phyloP scores from a whole-genome alignment of 768 basidiomycete genomes.

The Mycena metata region DNA sequence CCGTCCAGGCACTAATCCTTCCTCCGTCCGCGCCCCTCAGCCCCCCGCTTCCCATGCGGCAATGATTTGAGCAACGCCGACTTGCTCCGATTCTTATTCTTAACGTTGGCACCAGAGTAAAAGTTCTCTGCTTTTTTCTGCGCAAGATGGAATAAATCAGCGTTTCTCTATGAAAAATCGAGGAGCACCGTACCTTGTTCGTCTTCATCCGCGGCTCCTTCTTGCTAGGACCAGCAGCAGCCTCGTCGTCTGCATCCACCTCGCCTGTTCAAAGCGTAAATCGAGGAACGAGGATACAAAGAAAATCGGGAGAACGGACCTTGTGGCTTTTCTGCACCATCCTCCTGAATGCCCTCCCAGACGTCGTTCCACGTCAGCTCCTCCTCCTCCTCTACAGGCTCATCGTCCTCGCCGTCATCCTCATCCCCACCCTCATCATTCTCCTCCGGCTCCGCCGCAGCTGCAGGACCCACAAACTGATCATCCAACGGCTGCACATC shows the following conservation, averaged over 20 bases:
- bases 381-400: slow-evolving; percentile 53
- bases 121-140: slow-evolving; percentile 93
- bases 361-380: slow-evolving; percentile 91
- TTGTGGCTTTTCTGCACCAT: slow-evolving; percentile 49
- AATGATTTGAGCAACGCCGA: slow-evolving; percentile 71
- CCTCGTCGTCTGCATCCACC: slow-evolving; percentile 49
- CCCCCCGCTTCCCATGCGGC: slow-evolving; percentile 63
- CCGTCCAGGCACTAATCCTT: slow-evolving; percentile 14
- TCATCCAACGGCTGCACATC: slow-evolving; percentile 80
- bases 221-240: slow-evolving; percentile 43
- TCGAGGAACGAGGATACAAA: neutral
- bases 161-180: slow-evolving; percentile 2
- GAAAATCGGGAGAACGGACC: slow-evolving; percentile 40
- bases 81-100: slow-evolving; percentile 85
- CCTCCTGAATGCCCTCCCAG: slow-evolving; percentile 69
- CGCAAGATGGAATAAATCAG: slow-evolving; percentile 14
- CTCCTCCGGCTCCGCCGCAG: slow-evolving; percentile 54
- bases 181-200: slow-evolving; percentile 73
- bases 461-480: slow-evolving; percentile 60
- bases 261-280: slow-evolving; percentile 44
- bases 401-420: slow-evolving; percentile 56
- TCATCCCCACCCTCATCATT: slow-evolving; percentile 57
- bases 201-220: slow-evolving; percentile 93
- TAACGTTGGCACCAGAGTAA: slow-evolving; percentile 87
- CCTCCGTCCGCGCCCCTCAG: slow-evolving; percentile 44